Percentiles rank a stretch among this genome's conserved stretches.
Evolutionary conservation across 2,329 filamentous ascomycete genomes (phyloP).

Genomic region (Penicillium sp.): DNA sequence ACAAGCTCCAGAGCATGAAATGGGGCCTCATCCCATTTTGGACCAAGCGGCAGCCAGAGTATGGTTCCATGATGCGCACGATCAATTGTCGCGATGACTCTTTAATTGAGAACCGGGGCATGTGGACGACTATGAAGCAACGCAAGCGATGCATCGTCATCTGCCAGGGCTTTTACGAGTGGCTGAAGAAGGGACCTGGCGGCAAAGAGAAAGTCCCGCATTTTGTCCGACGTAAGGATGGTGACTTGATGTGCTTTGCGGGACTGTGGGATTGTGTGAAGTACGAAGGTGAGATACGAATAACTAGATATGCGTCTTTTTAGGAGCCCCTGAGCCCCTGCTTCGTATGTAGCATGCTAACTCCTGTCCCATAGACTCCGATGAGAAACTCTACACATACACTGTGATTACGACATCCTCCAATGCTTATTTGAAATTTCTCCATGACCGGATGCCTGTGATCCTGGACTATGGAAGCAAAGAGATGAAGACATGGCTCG

Average conservation of each 20-base stretch:
- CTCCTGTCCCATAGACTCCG: constrained; percentile 49
- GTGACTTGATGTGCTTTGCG: constrained; percentile 82
- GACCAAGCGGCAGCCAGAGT: constrained; percentile 82
- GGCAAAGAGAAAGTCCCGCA: constrained; percentile 82
- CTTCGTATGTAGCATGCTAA: background rate
- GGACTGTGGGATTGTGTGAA: constrained; percentile 88
- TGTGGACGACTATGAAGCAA: constrained; percentile 92
- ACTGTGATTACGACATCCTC: constrained; percentile 91
- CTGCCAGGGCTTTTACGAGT: constrained; percentile 94
- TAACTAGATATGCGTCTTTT: background rate
- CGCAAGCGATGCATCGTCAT: constrained; percentile 84
- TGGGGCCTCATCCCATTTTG: constrained; percentile 95
- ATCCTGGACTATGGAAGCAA: constrained; percentile 77
- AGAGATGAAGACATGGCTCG: constrained; percentile 73
- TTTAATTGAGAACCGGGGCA: constrained; percentile 70
- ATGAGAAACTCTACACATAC: constrained; percentile 80
- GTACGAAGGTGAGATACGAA: constrained; percentile 64
- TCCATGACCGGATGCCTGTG: constrained; percentile 96
- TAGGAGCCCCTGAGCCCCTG: background rate
- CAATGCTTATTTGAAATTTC: constrained; percentile 77
- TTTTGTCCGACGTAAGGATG: constrained; percentile 79
- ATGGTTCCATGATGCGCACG: constrained; percentile 76
- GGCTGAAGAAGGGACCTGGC: constrained; percentile 74
- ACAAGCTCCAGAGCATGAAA: constrained; percentile 90
- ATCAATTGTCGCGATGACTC: constrained; percentile 97